These are phyloP conservation scores for Suhomyces sp. DNA, from an alignment of 805 yeast species.

Conservation along the genomic window DNA sequence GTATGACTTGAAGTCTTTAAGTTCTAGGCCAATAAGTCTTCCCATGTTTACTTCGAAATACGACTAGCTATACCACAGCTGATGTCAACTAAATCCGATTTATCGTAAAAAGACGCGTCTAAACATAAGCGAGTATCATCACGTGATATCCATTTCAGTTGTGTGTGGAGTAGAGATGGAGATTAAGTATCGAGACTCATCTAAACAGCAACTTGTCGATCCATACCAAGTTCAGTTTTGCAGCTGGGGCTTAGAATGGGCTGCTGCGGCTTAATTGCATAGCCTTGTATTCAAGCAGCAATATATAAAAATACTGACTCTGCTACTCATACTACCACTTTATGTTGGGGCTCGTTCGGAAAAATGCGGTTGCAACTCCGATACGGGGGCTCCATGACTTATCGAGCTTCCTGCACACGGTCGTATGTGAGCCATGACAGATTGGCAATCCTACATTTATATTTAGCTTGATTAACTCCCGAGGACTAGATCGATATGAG, in stretches of 20 bases:
- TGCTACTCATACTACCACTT: neutral
- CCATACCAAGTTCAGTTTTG: too few relatives aligned
- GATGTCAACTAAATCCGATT: neutral
- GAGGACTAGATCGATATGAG: neutral
- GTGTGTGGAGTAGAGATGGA: neutral
- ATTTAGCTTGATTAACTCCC: neutral
- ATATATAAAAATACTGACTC: too few relatives aligned
- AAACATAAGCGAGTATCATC: neutral
- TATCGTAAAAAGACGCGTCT: conserved; percentile 5
- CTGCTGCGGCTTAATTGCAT: too few relatives aligned
- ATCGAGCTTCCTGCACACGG: neutral
- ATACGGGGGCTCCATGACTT: neutral
- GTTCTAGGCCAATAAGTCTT: conserved; percentile 70
- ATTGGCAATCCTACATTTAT: neutral
- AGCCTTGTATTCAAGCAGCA: neutral
- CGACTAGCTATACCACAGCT: neutral
- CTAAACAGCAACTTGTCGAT: too few relatives aligned
- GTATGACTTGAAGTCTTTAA: conserved; percentile 89
- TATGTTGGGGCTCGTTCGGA: neutral
- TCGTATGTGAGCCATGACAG: neutral
- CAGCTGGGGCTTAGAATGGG: too few relatives aligned
- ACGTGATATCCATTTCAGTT: neutral
- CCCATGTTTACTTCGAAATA: conserved; percentile 55
- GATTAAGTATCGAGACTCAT: too few relatives aligned
- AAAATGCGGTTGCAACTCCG: neutral